Evolutionary conservation across 345 rosid species (phyloP).

Genomic region (Cochlearia excelsa): DNA sequence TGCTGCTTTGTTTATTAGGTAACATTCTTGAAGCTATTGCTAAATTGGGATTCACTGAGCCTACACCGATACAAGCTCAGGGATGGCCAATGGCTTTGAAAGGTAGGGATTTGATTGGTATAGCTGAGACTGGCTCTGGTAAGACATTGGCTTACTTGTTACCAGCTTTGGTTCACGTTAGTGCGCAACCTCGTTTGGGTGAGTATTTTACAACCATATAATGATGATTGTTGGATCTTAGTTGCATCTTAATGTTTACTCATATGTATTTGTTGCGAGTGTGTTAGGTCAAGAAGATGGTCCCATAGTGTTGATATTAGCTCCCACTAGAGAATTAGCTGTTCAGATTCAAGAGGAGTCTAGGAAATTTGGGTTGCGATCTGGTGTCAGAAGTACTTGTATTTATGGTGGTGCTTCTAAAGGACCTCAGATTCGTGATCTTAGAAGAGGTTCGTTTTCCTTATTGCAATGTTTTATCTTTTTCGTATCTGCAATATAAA

Average conservation of each 20-base stretch:
- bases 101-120: slow-evolving; percentile 90
- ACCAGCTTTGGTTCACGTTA: slow-evolving; percentile 89
- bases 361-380: slow-evolving; percentile 57
- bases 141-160: slow-evolving; percentile 92
- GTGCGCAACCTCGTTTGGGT: slow-evolving; percentile 92
- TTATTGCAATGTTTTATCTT: not conserved
- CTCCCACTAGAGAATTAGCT: slow-evolving; percentile 96
- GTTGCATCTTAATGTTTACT: slow-evolving; percentile 16
- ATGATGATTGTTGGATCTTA: not conserved
- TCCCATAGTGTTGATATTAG: slow-evolving; percentile 75
- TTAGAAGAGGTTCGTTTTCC: slow-evolving; percentile 60
- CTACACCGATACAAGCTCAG: slow-evolving; percentile 91
- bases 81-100: slow-evolving; percentile 99
- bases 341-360: slow-evolving; percentile 95
- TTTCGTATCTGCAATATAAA: not conserved
- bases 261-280: not conserved
- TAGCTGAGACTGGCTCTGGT: slow-evolving; percentile 98
- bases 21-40: slow-evolving; percentile 82
- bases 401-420: slow-evolving; percentile 96
- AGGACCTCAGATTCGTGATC: slow-evolving; percentile 97
- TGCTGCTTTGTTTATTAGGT: slow-evolving; percentile 38
- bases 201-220: slow-evolving; percentile 25
- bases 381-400: slow-evolving; percentile 80
- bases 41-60: slow-evolving; percentile 84
- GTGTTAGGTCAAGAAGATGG: slow-evolving; percentile 76